Evolutionary conservation across 2,329 filamentous ascomycete species (phyloP), one percentile per base, ranked within the genome.

Genomic region (Rhinocladiella similis): DNA sequence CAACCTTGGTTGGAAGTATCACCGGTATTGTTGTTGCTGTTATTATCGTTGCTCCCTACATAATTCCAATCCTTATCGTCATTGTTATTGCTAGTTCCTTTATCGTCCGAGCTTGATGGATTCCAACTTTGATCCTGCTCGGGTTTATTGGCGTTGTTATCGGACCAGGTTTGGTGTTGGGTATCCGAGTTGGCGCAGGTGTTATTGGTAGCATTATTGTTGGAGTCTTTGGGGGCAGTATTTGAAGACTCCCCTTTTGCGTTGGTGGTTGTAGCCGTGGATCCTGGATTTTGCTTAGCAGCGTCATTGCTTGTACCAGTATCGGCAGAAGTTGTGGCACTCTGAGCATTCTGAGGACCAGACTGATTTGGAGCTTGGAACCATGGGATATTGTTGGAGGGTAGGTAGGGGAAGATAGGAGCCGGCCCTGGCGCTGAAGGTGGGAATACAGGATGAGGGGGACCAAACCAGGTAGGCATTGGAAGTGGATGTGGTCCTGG

Each of bases 361-460:
- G 22, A 9, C 22, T 22, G 43, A 16, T 22, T 36, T 16, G 49
- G 48, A 10, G 47, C 50, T 16, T 56, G 53, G n/a, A 57, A 61
- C 14, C 59, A 29, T 22, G 50, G 42, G 5, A 35, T 33, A 16
- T 50, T 54, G 12, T 45, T 39, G 12, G 35, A 53, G 5, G 47
- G 35, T 9, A 53, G 53, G 33, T 56, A 61, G 6, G 29, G 29
- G 10, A 33, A 33, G 22, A 59, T 22, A 19, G 56, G 53, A 9
- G 54, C 18, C 13, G 48, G 2, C 9, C 49, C 47, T 12, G 55
- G 53, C 5, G 50, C n/a, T 3, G 52, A 25, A 19, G 47, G 54
- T 27, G 22, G 47, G 46, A 57, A 33, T 16, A 50, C 19, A 35
- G 19, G 18, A 14, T 42, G 36, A 38, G 43, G 39, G n/a, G 50